These are phyloP conservation scores for Planoprotostelium fungivorum DNA, from an alignment of 78 protist genomes.

Conservation along the genomic window DNA sequence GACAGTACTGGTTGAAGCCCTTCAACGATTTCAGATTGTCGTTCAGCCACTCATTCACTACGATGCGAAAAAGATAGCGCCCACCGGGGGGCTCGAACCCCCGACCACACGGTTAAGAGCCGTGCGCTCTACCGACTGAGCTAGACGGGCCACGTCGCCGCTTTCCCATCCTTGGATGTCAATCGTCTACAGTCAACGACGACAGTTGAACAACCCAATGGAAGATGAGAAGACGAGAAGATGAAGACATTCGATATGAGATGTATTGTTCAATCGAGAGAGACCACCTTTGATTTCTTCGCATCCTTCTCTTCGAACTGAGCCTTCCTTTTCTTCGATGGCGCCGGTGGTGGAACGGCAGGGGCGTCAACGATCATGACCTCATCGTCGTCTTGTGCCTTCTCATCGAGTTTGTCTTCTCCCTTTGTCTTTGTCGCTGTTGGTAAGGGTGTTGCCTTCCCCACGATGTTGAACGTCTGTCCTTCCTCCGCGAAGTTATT, in stretches of 20 bases:
- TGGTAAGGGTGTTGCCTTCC: conserved; percentile 6
- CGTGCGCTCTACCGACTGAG: conserved; percentile 92
- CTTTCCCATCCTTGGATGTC: too few relatives aligned
- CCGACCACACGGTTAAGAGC: conserved; percentile 86
- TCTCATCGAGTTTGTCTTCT: neutral
- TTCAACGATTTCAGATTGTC: too few relatives aligned
- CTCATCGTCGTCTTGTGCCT: neutral
- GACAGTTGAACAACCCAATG: too few relatives aligned
- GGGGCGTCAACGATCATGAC: neutral
- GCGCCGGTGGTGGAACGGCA: neutral
- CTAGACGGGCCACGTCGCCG: conserved; percentile 55
- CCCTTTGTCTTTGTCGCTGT: neutral
- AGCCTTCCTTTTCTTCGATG: neutral
- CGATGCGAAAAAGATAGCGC: too few relatives aligned
- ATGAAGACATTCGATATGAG: too few relatives aligned
- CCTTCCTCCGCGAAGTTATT: conserved; percentile 19
- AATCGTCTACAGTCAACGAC: too few relatives aligned
- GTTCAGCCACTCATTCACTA: too few relatives aligned
- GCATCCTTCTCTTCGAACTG: neutral
- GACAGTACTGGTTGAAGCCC: too few relatives aligned
- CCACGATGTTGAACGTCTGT: conserved; percentile 34
- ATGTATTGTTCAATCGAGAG: neutral
- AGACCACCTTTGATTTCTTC: neutral
- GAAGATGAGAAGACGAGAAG: too few relatives aligned
- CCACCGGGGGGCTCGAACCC: conserved; percentile 90